A percentile compares a stretch with the other conserved stretches of the same genome.
These are phyloP conservation scores for Gliomastix tumulicola DNA, from an alignment of 2,329 filamentous ascomycete genomes.

Conservation along the genomic window DNA sequence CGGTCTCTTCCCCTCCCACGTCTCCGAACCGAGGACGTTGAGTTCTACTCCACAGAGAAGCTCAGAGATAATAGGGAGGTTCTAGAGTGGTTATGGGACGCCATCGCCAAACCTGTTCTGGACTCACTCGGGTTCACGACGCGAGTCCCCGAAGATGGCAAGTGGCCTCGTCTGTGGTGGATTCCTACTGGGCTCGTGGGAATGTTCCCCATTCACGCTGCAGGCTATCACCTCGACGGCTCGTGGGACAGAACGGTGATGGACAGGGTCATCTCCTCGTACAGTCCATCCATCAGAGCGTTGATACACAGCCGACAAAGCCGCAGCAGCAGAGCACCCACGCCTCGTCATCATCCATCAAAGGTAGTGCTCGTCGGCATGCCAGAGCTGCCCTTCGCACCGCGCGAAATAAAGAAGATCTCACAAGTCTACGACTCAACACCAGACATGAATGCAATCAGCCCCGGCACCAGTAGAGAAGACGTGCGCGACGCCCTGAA, in stretches of 20 bases:
- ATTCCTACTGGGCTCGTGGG: conserved; percentile 19
- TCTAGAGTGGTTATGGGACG: conserved; percentile 22
- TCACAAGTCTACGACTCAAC: conserved; percentile 2
- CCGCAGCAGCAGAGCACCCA: too few species aligned
- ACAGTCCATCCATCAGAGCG: conserved; percentile 21
- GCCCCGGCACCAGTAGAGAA: conserved; percentile 5
- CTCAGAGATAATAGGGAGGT: too few species aligned
- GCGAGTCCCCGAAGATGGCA: conserved; percentile 2
- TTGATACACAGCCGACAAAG: conserved; percentile 15
- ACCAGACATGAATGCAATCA: background rate
- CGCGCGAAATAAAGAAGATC: conserved; percentile 10
- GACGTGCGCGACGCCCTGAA: conserved; percentile 14
- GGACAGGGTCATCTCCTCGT: conserved; percentile 27
- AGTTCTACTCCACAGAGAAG: too few species aligned
- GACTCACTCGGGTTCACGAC: conserved; percentile 13
- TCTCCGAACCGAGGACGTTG: conserved; percentile 4
- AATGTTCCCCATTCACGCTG: conserved; percentile 23
- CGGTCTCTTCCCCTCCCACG: conserved; percentile 9
- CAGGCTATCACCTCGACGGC: conserved; percentile 16
- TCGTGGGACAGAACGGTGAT: conserved; percentile 16
- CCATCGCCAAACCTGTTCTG: conserved; percentile 14
- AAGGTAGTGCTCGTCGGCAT: conserved; percentile 22
- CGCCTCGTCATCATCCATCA: too few species aligned
- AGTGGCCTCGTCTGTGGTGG: conserved; percentile 23
- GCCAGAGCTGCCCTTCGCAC: conserved; percentile 12